Evolutionary conservation across 2,329 filamentous ascomycete genomes (phyloP).

Genomic region (Penicillium paneum): DNA sequence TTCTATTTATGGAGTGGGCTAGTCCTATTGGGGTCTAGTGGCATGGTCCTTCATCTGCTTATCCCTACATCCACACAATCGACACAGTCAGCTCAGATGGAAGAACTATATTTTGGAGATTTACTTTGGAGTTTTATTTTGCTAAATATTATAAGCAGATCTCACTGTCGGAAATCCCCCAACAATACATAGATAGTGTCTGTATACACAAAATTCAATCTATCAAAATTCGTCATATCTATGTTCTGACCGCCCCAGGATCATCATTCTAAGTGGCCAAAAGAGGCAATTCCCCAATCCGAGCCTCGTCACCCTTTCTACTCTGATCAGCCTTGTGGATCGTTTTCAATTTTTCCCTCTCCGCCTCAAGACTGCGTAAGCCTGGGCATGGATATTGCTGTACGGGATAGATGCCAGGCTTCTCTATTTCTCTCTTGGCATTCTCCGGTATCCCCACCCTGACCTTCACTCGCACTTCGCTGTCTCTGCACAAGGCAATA

Average conservation of each 20-base stretch:
- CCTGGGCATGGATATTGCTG: not conserved
- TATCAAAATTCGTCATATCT: not conserved
- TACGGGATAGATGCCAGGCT: slow-evolving; percentile 1
- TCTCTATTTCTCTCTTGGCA: slow-evolving; percentile 9
- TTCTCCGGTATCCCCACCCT: not conserved
- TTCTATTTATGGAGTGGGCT: slow-evolving; percentile 23
- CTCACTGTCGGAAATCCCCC: not conserved
- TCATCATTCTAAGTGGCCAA: slow-evolving; percentile 6
- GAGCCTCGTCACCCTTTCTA: slow-evolving; percentile 7
- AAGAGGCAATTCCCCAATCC: not conserved
- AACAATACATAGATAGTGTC: not conserved
- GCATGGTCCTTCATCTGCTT: not conserved
- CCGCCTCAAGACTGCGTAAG: slow-evolving; percentile 2
- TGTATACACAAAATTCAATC: not conserved
- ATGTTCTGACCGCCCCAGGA: slow-evolving; percentile 4
- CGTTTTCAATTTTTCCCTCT: not conserved
- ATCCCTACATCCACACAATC: not conserved
- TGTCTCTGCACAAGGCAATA: too few relatives aligned
- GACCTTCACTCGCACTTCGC: not conserved
- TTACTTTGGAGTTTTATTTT: not conserved
- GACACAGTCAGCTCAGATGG: not conserved
- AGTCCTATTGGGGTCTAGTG: slow-evolving; percentile 5
- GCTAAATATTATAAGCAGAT: not conserved
- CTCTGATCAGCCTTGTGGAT: slow-evolving; percentile 9
- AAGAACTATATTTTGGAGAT: not conserved